Percentiles rank a stretch among this genome's conserved stretches.
These are phyloP conservation scores for Coniophora puteana DNA, from an alignment of 1,284 basidiomycete genomes.

Conservation along the genomic window DNA sequence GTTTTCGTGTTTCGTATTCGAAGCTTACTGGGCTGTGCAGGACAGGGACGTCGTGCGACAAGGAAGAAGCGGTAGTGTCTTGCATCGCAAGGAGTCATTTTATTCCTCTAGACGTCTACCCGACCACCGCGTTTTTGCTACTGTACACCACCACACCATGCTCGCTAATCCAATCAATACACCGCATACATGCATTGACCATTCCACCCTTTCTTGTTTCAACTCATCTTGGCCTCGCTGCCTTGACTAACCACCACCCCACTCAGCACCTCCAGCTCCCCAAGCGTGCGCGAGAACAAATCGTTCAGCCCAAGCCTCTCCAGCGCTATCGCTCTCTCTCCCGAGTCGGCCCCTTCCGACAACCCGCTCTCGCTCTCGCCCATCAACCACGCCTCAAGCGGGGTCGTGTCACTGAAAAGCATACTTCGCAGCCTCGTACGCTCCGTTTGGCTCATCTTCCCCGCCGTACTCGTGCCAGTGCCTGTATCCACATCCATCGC, in stretches of 20 bases:
- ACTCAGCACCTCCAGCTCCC: constrained; percentile 45
- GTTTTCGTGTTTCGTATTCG: background rate
- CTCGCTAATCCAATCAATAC: background rate
- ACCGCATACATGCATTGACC: background rate
- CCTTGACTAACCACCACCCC: constrained; percentile 23
- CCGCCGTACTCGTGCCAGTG: constrained; percentile 26
- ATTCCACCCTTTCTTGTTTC: background rate
- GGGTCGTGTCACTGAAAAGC: constrained; percentile 51
- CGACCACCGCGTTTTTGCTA: background rate
- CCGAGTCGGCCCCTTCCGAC: constrained; percentile 24
- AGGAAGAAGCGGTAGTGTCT: constrained; percentile 17
- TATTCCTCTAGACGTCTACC: background rate
- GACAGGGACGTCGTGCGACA: constrained; percentile 28
- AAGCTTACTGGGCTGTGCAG: constrained; percentile 12
- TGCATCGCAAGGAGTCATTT: background rate
- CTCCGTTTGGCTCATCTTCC: constrained; percentile 63
- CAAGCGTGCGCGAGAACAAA: constrained; percentile 54
- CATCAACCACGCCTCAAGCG: constrained; percentile 66
- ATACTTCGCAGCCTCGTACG: constrained; percentile 61
- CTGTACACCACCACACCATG: background rate
- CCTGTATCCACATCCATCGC: constrained; percentile 27
- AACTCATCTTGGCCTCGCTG: constrained; percentile 21
- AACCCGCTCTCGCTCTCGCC: no score
- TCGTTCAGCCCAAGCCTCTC: constrained; percentile 56
- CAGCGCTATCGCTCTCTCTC: constrained; percentile 39